These are phyloP conservation scores for Willaertia magna DNA, from an alignment of 208 protist species.

Conservation along the genomic window DNA sequence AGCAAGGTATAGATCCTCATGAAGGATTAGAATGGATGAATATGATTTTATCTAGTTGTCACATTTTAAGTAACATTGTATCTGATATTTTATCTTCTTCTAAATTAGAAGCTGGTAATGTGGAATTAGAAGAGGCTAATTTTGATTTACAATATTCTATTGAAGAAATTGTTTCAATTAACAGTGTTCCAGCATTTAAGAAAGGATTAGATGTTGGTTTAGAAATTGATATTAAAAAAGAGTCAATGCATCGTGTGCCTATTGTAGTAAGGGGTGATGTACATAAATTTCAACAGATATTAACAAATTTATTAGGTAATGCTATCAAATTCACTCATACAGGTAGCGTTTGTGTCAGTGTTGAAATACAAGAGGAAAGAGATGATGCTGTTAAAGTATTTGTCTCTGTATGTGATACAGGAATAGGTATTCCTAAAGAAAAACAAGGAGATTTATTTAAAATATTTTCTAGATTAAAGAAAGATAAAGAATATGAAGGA, in stretches of 20 bases:
- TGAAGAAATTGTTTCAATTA: neutral
- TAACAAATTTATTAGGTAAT: neutral
- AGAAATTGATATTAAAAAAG: neutral
- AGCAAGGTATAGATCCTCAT: neutral
- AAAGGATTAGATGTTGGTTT: neutral
- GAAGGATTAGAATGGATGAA: neutral
- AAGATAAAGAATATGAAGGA: neutral
- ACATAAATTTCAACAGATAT: neutral
- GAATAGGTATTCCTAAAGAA: neutral
- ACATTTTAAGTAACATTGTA: slow-evolving; percentile 4
- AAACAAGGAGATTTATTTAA: neutral
- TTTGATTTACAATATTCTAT: neutral
- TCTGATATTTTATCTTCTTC: neutral
- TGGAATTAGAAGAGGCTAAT: neutral
- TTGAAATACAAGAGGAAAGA: neutral
- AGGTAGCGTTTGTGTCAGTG: neutral
- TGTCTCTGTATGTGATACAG: neutral
- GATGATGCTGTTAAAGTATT: neutral
- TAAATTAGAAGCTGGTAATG: neutral
- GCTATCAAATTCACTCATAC: slow-evolving; percentile 3
- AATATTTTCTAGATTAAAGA: neutral
- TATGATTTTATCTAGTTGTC: neutral
- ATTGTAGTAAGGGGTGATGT: neutral
- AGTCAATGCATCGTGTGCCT: neutral
- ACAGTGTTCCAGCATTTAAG: neutral